Base-by-base conservation (phyloP, 345 rosid genomes). In the Erodium maritimum region DNA sequence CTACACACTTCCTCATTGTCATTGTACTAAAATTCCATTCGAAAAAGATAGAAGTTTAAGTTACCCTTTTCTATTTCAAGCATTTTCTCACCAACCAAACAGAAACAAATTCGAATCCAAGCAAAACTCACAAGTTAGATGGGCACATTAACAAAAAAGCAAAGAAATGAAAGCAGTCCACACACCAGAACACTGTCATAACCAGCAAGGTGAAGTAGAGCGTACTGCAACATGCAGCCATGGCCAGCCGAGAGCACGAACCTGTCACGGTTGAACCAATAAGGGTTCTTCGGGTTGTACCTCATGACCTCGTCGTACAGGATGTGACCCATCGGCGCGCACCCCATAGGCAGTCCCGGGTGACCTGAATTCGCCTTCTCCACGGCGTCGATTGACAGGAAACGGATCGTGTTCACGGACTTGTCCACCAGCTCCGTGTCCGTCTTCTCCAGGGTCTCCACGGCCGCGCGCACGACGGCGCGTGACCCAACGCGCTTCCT, bases 351-450 rank as follows among this genome's bases (percentile, higher is more conserved):
- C 64, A 82, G 65, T 0, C 88, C 84, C 14, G 85, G 88, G 61
- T 79, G 88, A 14, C 85, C 88, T 3, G 82, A 75, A 3, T 79
- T 77, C 5, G 84, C 88, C 55, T 73, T 79, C 73, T 82, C 79
- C 22, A 79, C 82, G 6, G 84, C 77, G 61, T 82, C 88, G 16
- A 79, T 77, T 0, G 78, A 74, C 64, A 82, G 61, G 67, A 79
- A 74, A 60, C 82, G 69, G n/a, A 79, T 72, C 56, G 73, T 56
- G 63, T 79, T 77, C 18, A 82, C 76, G 60, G 79, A 75, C 67
- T 75, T 72, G 21, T 72, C 82, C 6, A 75, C 77, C 50, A 72
- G 52, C 3, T 57, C 48, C 57, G 17, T 14, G 48, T 9, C 48
- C 17, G 48, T 42, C 48, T 42, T 42, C 48, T 42, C 48, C 48